Conservation (phyloP, 2,329 filamentous ascomycete genomes). For the Neonectria coccinea region DNA sequence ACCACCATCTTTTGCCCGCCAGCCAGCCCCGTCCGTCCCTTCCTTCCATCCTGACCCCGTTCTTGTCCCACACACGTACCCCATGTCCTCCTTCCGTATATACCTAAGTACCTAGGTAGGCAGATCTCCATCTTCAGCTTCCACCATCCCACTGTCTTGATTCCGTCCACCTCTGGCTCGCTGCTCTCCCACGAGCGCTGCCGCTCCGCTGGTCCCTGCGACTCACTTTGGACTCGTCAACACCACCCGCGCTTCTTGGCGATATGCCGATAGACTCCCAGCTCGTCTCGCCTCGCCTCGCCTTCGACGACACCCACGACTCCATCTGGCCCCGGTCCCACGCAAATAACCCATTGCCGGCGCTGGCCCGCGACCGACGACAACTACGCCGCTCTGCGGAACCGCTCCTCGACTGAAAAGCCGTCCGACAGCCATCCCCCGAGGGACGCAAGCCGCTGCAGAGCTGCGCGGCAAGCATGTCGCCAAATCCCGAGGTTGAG, state of each 20-base stretch:
- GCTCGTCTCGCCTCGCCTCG: conserved; percentile 25
- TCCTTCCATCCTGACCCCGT: conserved; percentile 5
- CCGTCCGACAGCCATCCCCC: conserved; percentile 24
- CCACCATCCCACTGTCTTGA: not conserved
- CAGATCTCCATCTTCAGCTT: not conserved
- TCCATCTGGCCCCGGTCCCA: conserved; percentile 8
- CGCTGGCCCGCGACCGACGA: not conserved
- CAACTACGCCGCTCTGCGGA: conserved; percentile 2
- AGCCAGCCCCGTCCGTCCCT: conserved; percentile 39
- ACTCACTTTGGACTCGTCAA: not conserved
- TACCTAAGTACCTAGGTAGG: no score
- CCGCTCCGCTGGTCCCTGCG: not conserved
- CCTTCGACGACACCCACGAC: conserved; percentile 31
- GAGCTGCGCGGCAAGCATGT: conserved; percentile 52
- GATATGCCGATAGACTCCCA: conserved; percentile 35
- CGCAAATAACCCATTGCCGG: conserved; percentile 5
- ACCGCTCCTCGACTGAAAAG: conserved; percentile 13
- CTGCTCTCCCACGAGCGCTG: not conserved
- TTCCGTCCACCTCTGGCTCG: not conserved
- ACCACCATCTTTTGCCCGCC: conserved; percentile 29
- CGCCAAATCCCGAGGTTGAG: conserved; percentile 60
- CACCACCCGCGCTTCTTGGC: conserved; percentile 27
- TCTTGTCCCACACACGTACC: conserved; percentile 18
- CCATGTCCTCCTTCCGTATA: not conserved
- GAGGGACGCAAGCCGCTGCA: conserved; percentile 32